Conservation (phyloP, 2,329 filamentous ascomycete species). For the Cladobotryum mycophilum region DNA sequence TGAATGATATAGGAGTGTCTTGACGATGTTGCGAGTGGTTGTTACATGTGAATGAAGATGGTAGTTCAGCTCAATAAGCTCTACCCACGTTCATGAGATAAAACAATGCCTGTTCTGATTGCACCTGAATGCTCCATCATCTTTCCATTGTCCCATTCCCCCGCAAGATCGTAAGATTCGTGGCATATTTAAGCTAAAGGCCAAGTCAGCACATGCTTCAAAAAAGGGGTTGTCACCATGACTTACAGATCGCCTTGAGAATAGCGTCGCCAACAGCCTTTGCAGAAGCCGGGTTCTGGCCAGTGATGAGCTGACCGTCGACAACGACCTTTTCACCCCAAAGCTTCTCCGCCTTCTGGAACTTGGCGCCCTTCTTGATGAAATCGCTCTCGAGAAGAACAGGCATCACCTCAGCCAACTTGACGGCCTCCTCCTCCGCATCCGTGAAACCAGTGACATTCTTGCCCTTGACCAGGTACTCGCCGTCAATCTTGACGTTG, state of each 20-base stretch:
- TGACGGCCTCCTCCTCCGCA: slow-evolving; percentile 44
- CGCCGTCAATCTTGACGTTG: slow-evolving; percentile 49
- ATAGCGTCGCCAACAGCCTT: slow-evolving; percentile 46
- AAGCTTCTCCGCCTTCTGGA: slow-evolving; percentile 47
- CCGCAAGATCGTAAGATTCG: too few relatives aligned
- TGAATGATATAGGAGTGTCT: too few relatives aligned
- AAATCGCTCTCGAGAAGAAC: slow-evolving; percentile 53
- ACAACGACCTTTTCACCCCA: slow-evolving; percentile 45
- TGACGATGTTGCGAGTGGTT: too few relatives aligned
- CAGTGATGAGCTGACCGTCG: slow-evolving; percentile 48
- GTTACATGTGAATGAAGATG: too few relatives aligned
- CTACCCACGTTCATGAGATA: too few relatives aligned
- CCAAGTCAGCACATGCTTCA: too few relatives aligned
- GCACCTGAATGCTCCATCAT: too few relatives aligned
- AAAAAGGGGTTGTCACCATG: too few relatives aligned
- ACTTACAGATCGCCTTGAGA: slow-evolving; percentile 29
- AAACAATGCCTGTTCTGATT: too few relatives aligned
- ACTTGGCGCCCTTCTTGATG: slow-evolving; percentile 46
- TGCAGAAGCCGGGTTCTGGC: slow-evolving; percentile 52
- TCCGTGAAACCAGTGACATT: slow-evolving; percentile 58
- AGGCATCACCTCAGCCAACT: slow-evolving; percentile 48
- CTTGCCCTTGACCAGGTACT: slow-evolving; percentile 48
- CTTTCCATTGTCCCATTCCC: too few relatives aligned
- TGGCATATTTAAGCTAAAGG: too few relatives aligned
- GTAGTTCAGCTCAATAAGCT: too few relatives aligned